phyloP scores from a whole-genome alignment of 768 basidiomycete genomes.

The Coprinopsis marcescibilis region DNA sequence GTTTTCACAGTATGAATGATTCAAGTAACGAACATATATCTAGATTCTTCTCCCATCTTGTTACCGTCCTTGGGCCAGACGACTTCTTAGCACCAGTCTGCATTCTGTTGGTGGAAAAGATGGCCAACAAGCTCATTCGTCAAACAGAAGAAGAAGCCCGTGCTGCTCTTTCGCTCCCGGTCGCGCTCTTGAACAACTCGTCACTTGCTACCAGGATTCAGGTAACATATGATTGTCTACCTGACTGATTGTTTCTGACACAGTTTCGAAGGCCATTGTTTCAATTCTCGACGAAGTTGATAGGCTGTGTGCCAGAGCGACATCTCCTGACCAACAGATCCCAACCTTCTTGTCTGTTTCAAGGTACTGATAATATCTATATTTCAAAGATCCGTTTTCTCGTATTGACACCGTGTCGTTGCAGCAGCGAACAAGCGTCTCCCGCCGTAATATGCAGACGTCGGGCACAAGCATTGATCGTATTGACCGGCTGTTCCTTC shows the following conservation, averaged over 20 bases:
- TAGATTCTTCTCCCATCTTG: conserved; percentile 87
- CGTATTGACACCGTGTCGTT: conserved; percentile 25
- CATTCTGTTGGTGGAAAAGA: conserved; percentile 82
- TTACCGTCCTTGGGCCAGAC: conserved; percentile 70
- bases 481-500: conserved; percentile 56
- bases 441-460: conserved; percentile 44
- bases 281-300: conserved; percentile 64
- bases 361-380: conserved; percentile 34
- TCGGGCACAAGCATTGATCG: conserved; percentile 62
- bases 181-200: conserved; percentile 57
- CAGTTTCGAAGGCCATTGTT: conserved; percentile 43
- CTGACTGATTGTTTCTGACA: conserved; percentile 1
- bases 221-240: conserved; percentile 32
- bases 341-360: conserved; percentile 52
- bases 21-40: conserved; percentile 3
- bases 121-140: conserved; percentile 60
- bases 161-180: conserved; percentile 57
- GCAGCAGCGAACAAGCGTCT: conserved; percentile 54
- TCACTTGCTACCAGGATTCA: conserved; percentile 40
- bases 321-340: conserved; percentile 29
- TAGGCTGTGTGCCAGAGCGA: conserved; percentile 44
- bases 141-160: conserved; percentile 56
- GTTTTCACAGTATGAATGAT: not conserved
- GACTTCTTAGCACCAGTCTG: conserved; percentile 80
- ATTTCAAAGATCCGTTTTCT: not conserved